Percentiles rank a stretch among this genome's conserved stretches.
phyloP scores from a whole-genome alignment of 305 asterid species.

The Salvia sclarea region DNA sequence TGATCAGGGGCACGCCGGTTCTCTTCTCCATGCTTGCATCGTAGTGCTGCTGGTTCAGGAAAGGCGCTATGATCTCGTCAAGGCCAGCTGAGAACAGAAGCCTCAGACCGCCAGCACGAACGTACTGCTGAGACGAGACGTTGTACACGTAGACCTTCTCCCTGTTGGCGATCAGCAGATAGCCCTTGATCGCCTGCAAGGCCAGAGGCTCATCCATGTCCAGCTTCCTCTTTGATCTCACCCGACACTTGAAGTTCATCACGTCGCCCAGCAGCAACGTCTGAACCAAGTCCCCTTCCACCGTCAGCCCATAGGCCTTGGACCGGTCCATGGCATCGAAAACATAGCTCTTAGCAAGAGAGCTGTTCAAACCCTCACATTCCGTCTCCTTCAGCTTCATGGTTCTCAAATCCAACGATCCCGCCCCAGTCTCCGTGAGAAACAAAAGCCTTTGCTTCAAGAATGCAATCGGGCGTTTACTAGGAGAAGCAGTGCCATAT shows the following conservation, averaged over 20 bases:
- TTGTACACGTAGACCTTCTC: constrained; percentile 72
- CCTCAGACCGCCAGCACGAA: constrained; percentile 70
- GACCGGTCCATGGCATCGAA: constrained; percentile 82
- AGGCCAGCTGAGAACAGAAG: constrained; percentile 65
- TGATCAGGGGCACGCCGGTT: constrained; percentile 50
- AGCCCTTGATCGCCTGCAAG: constrained; percentile 81
- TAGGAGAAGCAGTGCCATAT: constrained; percentile 58
- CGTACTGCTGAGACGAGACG: constrained; percentile 80
- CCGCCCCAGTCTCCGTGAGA: constrained; percentile 87
- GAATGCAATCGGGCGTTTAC: constrained; percentile 69
- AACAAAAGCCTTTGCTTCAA: constrained; percentile 90
- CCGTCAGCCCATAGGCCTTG: constrained; percentile 78
- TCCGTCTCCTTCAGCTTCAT: constrained; percentile 81
- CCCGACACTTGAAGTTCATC: constrained; percentile 86
- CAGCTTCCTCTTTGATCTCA: constrained; percentile 71
- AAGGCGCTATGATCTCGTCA: constrained; percentile 63
- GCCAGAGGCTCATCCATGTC: constrained; percentile 65
- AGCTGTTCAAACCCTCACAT: constrained; percentile 80
- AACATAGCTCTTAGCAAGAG: constrained; percentile 59
- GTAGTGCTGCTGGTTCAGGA: constrained; percentile 47
- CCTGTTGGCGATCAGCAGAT: constrained; percentile 57
- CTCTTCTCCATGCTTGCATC: constrained; percentile 32
- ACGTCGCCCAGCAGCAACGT: constrained; percentile 73
- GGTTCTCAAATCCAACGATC: constrained; percentile 88
- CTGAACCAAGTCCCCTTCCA: constrained; percentile 78